Percentiles rank a stretch among this genome's conserved stretches.
These are phyloP conservation scores for Silene noctiflora DNA, from an alignment of 179 eudicot genomes.

Conservation along the genomic window DNA sequence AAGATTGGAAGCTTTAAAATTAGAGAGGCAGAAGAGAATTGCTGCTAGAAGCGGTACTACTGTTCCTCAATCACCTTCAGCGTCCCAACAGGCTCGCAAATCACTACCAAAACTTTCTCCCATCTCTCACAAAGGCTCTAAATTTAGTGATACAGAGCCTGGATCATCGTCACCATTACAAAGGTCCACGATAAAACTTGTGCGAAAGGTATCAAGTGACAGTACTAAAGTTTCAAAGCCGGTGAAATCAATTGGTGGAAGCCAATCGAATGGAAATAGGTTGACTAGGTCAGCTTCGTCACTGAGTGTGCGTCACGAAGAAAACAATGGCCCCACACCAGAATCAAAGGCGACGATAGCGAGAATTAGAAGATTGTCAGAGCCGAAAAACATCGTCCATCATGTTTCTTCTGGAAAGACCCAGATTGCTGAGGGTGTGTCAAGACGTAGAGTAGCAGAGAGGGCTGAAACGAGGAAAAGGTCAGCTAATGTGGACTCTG, in stretches of 20 bases:
- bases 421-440: too few species aligned
- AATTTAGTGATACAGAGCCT: constrained; percentile 87
- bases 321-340: constrained; percentile 32
- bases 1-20: constrained; percentile 74
- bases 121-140: constrained; percentile 63
- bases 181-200: constrained; percentile 66
- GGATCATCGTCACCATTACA: constrained; percentile 92
- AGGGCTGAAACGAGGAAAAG: constrained; percentile 18
- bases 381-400: constrained; percentile 58
- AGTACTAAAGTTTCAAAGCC: constrained; percentile 51
- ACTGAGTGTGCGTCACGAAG: constrained; percentile 55
- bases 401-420: constrained; percentile 39
- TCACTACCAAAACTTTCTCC: constrained; percentile 61
- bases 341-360: constrained; percentile 70
- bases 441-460: too few species aligned
- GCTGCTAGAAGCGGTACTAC: constrained; percentile 62
- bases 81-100: constrained; percentile 48
- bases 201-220: constrained; percentile 45
- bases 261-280: constrained; percentile 46
- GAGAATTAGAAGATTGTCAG: constrained; percentile 81
- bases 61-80: constrained; percentile 39
- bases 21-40: constrained; percentile 90
- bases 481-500: neutral
- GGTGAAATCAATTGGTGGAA: constrained; percentile 39
- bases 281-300: constrained; percentile 69